A percentile compares a stretch with the other conserved stretches of the same genome.
phyloP scores from a whole-genome alignment of 495 filamentous ascomycete genomes.

The Penicillium antarcticum region DNA sequence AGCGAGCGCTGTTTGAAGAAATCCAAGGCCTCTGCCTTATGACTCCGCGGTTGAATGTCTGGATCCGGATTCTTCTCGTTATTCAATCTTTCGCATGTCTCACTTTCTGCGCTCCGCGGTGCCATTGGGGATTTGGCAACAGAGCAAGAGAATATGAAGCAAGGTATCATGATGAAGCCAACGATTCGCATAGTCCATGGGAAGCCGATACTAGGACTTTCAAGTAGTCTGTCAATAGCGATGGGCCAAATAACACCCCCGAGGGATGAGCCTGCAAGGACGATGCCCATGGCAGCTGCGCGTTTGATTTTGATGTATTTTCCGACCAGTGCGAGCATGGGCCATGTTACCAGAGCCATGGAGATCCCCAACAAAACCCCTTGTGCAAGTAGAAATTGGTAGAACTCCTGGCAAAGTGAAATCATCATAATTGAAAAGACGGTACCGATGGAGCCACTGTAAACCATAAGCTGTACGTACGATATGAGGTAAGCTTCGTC shows the following conservation, averaged over 20 bases:
- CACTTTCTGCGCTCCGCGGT: background rate
- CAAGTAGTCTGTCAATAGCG: conserved; percentile 37
- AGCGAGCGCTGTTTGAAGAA: conserved; percentile 28
- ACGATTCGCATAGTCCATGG: conserved; percentile 49
- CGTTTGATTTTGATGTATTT: conserved; percentile 55
- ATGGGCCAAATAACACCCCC: conserved; percentile 52
- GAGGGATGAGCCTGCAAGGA: conserved; percentile 52
- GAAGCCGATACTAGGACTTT: conserved; percentile 38
- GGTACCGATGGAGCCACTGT: conserved; percentile 24
- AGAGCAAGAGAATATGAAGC: conserved; percentile 53
- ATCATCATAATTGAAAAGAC: conserved; percentile 54
- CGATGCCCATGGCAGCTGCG: conserved; percentile 52
- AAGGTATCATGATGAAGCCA: conserved; percentile 48
- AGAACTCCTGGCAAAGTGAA: conserved; percentile 55
- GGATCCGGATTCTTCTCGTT: background rate
- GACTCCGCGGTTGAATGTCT: background rate
- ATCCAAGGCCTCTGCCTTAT: conserved; percentile 13
- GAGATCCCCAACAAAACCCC: conserved; percentile 52
- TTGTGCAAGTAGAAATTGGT: conserved; percentile 62
- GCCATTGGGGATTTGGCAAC: conserved; percentile 7
- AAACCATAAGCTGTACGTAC: conserved; percentile 23
- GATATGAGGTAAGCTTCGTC: background rate
- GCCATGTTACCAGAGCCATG: conserved; percentile 48
- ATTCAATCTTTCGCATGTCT: background rate
- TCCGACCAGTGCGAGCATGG: conserved; percentile 48